Evolutionary conservation across 2,329 filamentous ascomycete species (phyloP).

Genomic region (Bipolaris bicolor): DNA sequence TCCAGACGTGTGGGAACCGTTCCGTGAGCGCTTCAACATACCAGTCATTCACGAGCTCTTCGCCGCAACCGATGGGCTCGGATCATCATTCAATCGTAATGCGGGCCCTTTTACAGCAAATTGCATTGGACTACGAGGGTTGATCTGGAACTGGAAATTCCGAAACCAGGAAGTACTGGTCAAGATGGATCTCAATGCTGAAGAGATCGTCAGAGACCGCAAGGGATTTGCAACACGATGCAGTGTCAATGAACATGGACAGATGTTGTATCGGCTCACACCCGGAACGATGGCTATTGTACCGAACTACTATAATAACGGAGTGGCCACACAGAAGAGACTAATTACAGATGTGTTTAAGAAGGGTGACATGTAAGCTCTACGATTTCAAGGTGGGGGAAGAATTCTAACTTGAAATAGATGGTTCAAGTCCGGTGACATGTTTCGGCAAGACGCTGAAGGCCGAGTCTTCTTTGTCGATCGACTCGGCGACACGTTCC

Average conservation of each 20-base stretch:
- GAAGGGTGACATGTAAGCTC: constrained; percentile 48
- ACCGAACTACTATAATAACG: constrained; percentile 46
- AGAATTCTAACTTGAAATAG: constrained; percentile 19
- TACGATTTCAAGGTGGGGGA: not conserved
- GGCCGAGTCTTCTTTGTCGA: constrained; percentile 49
- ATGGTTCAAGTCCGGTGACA: constrained; percentile 49
- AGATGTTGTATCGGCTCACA: constrained; percentile 44
- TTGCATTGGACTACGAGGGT: constrained; percentile 44
- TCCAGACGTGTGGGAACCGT: constrained; percentile 51
- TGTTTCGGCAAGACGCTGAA: constrained; percentile 44
- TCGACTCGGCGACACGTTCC: constrained; percentile 49
- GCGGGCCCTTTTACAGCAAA: constrained; percentile 42
- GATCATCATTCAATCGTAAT: constrained; percentile 42
- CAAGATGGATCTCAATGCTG: constrained; percentile 48
- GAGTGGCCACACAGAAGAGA: constrained; percentile 37
- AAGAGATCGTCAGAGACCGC: constrained; percentile 45
- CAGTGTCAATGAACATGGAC: constrained; percentile 42
- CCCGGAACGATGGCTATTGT: constrained; percentile 28
- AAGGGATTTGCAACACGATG: constrained; percentile 45
- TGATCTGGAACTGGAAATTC: constrained; percentile 44
- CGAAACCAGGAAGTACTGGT: constrained; percentile 40
- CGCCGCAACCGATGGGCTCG: constrained; percentile 49
- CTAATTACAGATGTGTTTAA: constrained; percentile 45
- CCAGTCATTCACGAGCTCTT: constrained; percentile 50
- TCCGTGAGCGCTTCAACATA: constrained; percentile 49